Conservation (phyloP, 768 basidiomycete species). For the Mrakia hoshinonis region DNA sequence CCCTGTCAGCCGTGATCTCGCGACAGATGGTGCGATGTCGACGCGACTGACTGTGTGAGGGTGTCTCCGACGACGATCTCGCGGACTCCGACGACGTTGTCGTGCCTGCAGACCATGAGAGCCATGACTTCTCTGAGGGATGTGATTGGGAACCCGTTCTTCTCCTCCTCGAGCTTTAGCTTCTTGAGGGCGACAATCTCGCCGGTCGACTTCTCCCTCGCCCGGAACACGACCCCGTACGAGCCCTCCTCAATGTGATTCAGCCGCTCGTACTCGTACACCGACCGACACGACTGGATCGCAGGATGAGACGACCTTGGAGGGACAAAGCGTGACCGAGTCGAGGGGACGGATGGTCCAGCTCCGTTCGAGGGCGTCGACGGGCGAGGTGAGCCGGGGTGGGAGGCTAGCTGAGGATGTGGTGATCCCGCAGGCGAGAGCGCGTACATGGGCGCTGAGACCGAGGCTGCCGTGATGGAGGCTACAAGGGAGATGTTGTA, state of each 20-base stretch:
- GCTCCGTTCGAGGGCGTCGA: neutral
- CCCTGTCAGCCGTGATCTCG: neutral
- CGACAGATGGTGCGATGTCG: conserved; percentile 17
- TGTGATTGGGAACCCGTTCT: conserved; percentile 96
- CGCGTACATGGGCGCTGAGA: conserved; percentile 2
- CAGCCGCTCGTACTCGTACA: conserved; percentile 83
- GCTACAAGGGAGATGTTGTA: neutral
- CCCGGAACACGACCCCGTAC: conserved; percentile 95
- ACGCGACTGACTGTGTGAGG: conserved; percentile 79
- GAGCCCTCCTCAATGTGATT: conserved; percentile 99
- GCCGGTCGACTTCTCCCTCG: conserved; percentile 83
- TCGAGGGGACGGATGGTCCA: neutral
- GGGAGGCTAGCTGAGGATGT: neutral
- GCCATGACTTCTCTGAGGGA: conserved; percentile 89
- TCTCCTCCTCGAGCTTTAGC: conserved; percentile 95
- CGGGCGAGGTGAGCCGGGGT: neutral
- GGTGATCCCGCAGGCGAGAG: conserved; percentile 20
- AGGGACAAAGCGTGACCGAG: conserved; percentile 44
- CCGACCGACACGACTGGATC: conserved; percentile 78
- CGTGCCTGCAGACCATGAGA: conserved; percentile 87
- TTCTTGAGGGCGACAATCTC: conserved; percentile 97
- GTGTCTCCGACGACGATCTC: conserved; percentile 99
- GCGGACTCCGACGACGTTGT: conserved; percentile 92
- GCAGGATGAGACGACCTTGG: conserved; percentile 66
- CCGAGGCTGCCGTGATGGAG: neutral